Evolutionary conservation across 1,139 yeast species (phyloP).

Genomic region (Hemisphaericaspora xylofermentans): DNA sequence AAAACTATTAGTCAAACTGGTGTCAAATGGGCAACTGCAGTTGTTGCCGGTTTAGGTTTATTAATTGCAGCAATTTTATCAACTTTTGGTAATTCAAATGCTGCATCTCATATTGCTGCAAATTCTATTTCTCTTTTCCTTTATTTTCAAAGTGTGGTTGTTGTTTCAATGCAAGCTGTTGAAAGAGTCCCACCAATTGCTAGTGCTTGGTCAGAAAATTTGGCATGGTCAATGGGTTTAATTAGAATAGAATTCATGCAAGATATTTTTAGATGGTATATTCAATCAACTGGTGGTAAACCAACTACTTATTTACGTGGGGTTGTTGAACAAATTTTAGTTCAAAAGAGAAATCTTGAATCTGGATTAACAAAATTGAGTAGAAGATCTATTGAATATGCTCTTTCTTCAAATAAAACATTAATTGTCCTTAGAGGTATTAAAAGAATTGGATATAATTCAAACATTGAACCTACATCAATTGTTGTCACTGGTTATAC

Average conservation of each 20-base stretch:
- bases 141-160: conserved; percentile 76
- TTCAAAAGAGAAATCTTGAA: conserved; percentile 35
- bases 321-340: conserved; percentile 59
- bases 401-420: conserved; percentile 39
- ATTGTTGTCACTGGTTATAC: conserved; percentile 76
- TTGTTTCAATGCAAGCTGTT: conserved; percentile 70
- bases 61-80: conserved; percentile 66
- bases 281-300: conserved; percentile 75
- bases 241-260: conserved; percentile 71
- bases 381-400: conserved; percentile 31
- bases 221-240: conserved; percentile 86
- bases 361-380: conserved; percentile 17
- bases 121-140: conserved; percentile 71
- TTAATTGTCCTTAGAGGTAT: conserved; percentile 72
- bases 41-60: conserved; percentile 75
- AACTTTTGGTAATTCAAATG: conserved; percentile 74
- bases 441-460: conserved; percentile 65
- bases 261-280: conserved; percentile 75
- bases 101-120: conserved; percentile 76
- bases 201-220: conserved; percentile 75
- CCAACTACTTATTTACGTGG: conserved; percentile 62
- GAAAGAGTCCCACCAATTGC: conserved; percentile 79
- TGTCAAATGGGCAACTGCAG: conserved; percentile 83
- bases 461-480: conserved; percentile 70
- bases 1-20: conserved; percentile 74